Percentiles rank a stretch among this genome's conserved stretches.
These are phyloP conservation scores for Candida pseudoviswanathii DNA, from an alignment of 1,139 yeast genomes.

Conservation along the genomic window DNA sequence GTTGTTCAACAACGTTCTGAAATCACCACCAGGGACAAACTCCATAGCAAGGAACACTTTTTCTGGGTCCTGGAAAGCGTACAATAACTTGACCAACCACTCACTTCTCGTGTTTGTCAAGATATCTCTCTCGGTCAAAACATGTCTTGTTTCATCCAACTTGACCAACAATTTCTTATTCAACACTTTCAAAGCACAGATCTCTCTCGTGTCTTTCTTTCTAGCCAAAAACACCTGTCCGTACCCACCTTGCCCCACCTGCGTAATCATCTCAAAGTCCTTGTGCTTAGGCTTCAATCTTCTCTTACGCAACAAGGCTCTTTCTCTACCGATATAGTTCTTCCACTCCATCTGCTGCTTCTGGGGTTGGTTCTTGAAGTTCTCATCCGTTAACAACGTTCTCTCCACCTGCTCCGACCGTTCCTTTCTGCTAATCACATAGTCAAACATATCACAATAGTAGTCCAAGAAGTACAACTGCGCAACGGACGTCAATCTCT, in stretches of 20 bases:
- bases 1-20: slow-evolving; percentile 88
- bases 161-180: slow-evolving; percentile 85
- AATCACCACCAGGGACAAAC: slow-evolving; percentile 98
- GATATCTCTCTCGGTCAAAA: slow-evolving; percentile 93
- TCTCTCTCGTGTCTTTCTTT: slow-evolving; percentile 91
- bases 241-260: slow-evolving; percentile 99
- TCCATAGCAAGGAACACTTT: slow-evolving; percentile 97
- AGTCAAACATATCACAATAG: slow-evolving; percentile 94
- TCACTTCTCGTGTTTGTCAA: slow-evolving; percentile 92
- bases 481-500: slow-evolving; percentile 83
- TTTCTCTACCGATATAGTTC: slow-evolving; percentile 80
- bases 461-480: slow-evolving; percentile 87
- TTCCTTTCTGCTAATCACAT: slow-evolving; percentile 83
- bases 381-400: slow-evolving; percentile 51
- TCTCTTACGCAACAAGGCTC: slow-evolving; percentile 82
- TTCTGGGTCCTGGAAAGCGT: slow-evolving; percentile 93
- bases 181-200: slow-evolving; percentile 91
- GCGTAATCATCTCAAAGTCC: slow-evolving; percentile 95
- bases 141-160: slow-evolving; percentile 94
- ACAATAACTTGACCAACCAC: slow-evolving; percentile 91
- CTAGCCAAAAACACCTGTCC: slow-evolving; percentile 96
- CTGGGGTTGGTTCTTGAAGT: slow-evolving; percentile 33
- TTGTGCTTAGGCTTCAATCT: slow-evolving; percentile 91
- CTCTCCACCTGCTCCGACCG: slow-evolving; percentile 69
- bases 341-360: slow-evolving; percentile 76